phyloP scores from a whole-genome alignment of 257 asterid genomes.

The Rubia yunnanensis region DNA sequence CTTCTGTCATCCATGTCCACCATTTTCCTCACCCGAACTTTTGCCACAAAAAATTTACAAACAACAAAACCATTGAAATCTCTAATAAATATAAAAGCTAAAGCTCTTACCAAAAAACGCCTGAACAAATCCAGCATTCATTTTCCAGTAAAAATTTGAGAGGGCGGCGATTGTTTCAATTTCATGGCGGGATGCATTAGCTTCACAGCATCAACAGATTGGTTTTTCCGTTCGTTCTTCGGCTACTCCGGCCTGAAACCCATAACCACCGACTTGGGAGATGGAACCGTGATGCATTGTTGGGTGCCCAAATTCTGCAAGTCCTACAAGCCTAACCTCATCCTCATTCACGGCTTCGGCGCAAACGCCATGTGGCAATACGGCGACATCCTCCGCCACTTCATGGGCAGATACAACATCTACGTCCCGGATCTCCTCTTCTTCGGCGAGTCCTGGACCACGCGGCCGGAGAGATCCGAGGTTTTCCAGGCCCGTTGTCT shows the following conservation, averaged over 20 bases:
- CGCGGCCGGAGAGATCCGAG: constrained; percentile 64
- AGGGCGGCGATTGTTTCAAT: background rate
- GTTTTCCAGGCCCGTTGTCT: constrained; percentile 71
- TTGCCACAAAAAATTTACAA: no score
- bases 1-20: no score
- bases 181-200: constrained; percentile 55
- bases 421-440: constrained; percentile 91
- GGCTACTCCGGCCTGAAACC: constrained; percentile 71
- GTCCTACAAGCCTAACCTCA: constrained; percentile 45
- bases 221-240: constrained; percentile 68
- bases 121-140: no score
- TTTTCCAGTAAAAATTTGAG: background rate
- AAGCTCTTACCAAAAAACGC: no score
- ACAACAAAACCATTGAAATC: no score
- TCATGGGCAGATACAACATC: constrained; percentile 69
- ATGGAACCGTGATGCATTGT: constrained; percentile 75
- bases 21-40: no score
- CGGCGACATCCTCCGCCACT: constrained; percentile 71
- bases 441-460: constrained; percentile 69
- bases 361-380: constrained; percentile 99
- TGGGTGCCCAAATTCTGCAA: constrained; percentile 69
- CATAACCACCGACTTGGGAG: constrained; percentile 42
- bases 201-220: constrained; percentile 82
- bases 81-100: no score
- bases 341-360: constrained; percentile 84